Base-by-base conservation (phyloP, 2,329 filamentous ascomycete genomes). In the Incumbomyces lentus region DNA sequence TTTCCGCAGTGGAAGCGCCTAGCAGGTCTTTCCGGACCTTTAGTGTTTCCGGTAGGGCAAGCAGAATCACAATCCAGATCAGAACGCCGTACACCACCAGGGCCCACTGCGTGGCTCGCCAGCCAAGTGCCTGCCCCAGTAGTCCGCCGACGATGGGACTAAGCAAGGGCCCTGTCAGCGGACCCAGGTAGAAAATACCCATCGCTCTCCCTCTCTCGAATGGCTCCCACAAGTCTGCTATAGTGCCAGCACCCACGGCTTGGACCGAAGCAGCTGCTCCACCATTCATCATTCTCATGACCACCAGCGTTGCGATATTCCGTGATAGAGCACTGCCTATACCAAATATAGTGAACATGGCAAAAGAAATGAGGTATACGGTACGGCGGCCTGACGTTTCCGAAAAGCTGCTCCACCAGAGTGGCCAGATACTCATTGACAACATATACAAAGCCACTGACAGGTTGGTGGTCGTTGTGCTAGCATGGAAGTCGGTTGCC, bases 391-490 rank as follows among this genome's bases (percentile, higher is more conserved):
- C 86, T 1, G 73, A 59, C 3, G 66, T 66, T 56, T 92, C 86
- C 7, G 82, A 86, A 58, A 92, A 88, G 1, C 81, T 82, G 1
- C 82, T 86, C 84, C 84, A 92, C 86, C 86, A 92, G 1, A 93
- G 71, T 0, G 86, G 86, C 55, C 88, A 90, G 37, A 92, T 86
- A 46, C 80, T 78, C 84, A 92, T 86, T 55, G 76, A 70, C 3
- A 92, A 70, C 84, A 92, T 87, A 62, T 89, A 92, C 48, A 90
- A 64, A 0, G 86, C 82, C 1, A 92, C 76, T 0, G 82, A 82
- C 48, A 92, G 60, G 62, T 92, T 93, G 46, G 81, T 79, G 13
- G 86, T 67, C 1, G 84, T 83, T 12, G 76, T 64, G 0, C 75
- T 74, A 11, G 79, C 73, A 53, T 81, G 54, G 36, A 92, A 70